A percentile compares a stretch with the other conserved stretches of the same genome.
phyloP scores from a whole-genome alignment of 2,329 filamentous ascomycete genomes.

The Ramichloridium luteum region DNA sequence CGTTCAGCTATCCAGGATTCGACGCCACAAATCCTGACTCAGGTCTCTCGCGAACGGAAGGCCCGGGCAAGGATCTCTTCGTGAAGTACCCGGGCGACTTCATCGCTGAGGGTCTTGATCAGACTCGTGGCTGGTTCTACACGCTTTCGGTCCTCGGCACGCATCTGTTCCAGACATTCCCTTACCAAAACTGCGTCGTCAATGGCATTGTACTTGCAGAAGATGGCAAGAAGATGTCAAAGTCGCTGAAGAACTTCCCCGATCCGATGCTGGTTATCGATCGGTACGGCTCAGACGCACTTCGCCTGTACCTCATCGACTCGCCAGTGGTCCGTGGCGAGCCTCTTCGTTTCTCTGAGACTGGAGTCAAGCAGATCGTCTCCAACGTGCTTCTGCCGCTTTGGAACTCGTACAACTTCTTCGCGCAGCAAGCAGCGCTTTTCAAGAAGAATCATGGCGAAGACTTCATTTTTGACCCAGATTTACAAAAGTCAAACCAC shows the following conservation, averaged over 20 bases:
- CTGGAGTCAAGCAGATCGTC: slow-evolving; percentile 88
- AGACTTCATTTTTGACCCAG: slow-evolving; percentile 67
- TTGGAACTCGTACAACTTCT: slow-evolving; percentile 97
- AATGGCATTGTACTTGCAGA: slow-evolving; percentile 90
- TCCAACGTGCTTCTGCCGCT: slow-evolving; percentile 80
- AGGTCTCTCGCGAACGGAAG: slow-evolving; percentile 17
- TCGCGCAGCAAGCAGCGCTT: slow-evolving; percentile 73
- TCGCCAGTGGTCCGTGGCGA: slow-evolving; percentile 89
- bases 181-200: slow-evolving; percentile 93
- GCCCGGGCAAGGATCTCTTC: slow-evolving; percentile 47
- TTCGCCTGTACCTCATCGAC: slow-evolving; percentile 93
- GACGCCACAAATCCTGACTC: slow-evolving; percentile 20
- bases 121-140: slow-evolving; percentile 96
- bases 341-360: slow-evolving; percentile 79
- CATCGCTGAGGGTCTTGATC: slow-evolving; percentile 84
- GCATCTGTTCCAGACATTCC: slow-evolving; percentile 70
- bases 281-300: slow-evolving; percentile 80
- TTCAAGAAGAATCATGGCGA: slow-evolving; percentile 73
- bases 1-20: slow-evolving; percentile 70
- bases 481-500: slow-evolving; percentile 60
- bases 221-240: slow-evolving; percentile 98
- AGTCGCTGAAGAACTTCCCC: slow-evolving; percentile 90
- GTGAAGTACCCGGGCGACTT: slow-evolving; percentile 82
- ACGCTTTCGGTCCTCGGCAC: slow-evolving; percentile 80
- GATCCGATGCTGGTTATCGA: slow-evolving; percentile 73